These are phyloP conservation scores for Pyricularia grisea DNA, from an alignment of 2,329 filamentous ascomycete genomes.

Conservation along the genomic window DNA sequence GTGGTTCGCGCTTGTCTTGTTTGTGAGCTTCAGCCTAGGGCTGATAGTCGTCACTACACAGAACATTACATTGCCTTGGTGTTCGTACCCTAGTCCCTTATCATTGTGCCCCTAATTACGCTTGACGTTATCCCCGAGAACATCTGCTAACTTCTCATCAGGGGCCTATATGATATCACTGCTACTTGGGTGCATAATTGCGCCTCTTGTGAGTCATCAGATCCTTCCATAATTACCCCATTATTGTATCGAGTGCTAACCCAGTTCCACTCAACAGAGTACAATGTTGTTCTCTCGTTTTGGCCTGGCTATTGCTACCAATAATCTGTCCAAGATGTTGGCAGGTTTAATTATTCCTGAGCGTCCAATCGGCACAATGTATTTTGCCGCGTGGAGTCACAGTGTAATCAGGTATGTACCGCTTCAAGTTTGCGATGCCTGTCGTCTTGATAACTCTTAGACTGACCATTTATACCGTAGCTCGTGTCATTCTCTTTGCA, in stretches of 20 bases:
- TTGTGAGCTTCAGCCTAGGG: not conserved
- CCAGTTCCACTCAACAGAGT: not conserved
- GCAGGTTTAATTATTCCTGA: not conserved
- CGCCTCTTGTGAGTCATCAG: not conserved
- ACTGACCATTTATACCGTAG: not conserved
- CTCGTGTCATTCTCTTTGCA: not conserved
- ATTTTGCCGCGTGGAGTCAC: not conserved
- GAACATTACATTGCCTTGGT: not conserved
- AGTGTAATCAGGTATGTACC: not conserved
- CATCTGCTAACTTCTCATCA: not conserved
- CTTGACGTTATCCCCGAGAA: not conserved
- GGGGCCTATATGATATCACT: not conserved
- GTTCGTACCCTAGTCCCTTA: not conserved
- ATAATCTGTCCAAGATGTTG: not conserved
- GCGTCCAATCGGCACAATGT: not conserved
- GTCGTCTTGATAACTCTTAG: not conserved
- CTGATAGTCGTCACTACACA: not conserved
- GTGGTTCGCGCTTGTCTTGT: not conserved
- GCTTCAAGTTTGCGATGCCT: not conserved
- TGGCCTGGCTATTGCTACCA: not conserved
- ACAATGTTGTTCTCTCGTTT: not conserved
- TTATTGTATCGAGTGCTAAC: not conserved
- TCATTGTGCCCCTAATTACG: too few species aligned
- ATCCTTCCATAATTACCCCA: not conserved
- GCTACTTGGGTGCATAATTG: not conserved